These are phyloP conservation scores for Geotrichum fermentans DNA, from an alignment of 1,139 yeast genomes.

Conservation along the genomic window DNA sequence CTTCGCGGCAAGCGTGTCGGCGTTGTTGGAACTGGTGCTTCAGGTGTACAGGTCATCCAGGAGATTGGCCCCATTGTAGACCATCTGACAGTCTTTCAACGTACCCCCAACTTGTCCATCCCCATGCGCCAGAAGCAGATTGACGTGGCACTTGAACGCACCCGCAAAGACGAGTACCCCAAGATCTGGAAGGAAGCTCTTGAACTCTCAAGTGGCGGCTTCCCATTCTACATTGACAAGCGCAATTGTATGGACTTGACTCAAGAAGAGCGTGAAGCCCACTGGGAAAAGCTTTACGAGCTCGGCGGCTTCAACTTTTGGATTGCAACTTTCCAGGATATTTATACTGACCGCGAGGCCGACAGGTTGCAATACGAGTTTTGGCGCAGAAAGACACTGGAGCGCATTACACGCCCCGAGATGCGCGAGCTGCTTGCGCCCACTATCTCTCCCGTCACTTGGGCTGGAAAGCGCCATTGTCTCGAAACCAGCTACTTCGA, in stretches of 20 bases:
- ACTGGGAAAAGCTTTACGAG: slow-evolving; percentile 25
- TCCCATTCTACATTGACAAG: slow-evolving; percentile 21
- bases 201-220: slow-evolving; percentile 25
- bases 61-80: slow-evolving; percentile 21
- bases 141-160: slow-evolving; percentile 17
- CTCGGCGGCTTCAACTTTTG: slow-evolving; percentile 33
- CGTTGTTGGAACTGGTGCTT: slow-evolving; percentile 47
- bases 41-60: slow-evolving; percentile 42
- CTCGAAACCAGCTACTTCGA: slow-evolving; percentile 31
- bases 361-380: slow-evolving; percentile 30
- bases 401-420: slow-evolving; percentile 30
- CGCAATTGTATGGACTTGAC: slow-evolving; percentile 23
- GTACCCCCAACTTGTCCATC: slow-evolving; percentile 31
- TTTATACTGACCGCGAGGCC: slow-evolving; percentile 28
- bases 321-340: slow-evolving; percentile 29
- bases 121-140: slow-evolving; percentile 29
- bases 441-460: slow-evolving; percentile 29
- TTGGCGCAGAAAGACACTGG: slow-evolving; percentile 29
- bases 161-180: slow-evolving; percentile 21
- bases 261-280: slow-evolving; percentile 29
- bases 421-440: slow-evolving; percentile 31
- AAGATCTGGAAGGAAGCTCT: slow-evolving; percentile 20
- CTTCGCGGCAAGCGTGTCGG: slow-evolving; percentile 41
- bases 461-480: slow-evolving; percentile 34
- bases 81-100: slow-evolving; percentile 29